Evolutionary conservation across 257 asterid species (phyloP).

Genomic region (Nicotiana undulata): DNA sequence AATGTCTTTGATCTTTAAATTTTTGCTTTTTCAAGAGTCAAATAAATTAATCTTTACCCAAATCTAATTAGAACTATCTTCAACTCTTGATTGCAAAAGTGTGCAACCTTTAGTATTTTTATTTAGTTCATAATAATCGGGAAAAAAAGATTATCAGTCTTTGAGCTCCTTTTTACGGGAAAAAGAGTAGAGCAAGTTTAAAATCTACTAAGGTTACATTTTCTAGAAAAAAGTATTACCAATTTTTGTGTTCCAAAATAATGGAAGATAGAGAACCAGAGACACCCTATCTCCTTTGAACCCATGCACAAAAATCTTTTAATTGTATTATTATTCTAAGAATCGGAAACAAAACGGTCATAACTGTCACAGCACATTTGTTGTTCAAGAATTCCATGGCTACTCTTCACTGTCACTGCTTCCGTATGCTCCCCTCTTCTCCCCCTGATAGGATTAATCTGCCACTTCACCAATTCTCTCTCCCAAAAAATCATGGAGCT

Average conservation of each 20-base stretch:
- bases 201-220: not conserved
- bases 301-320: slow-evolving; percentile 1
- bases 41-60: too few species aligned
- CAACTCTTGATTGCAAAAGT: too few species aligned
- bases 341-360: slow-evolving; percentile 23
- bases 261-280: slow-evolving; percentile 42
- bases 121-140: too few species aligned
- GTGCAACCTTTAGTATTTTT: too few species aligned
- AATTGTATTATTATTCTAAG: not conserved
- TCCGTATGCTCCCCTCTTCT: slow-evolving; percentile 10
- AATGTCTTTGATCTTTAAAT: too few species aligned
- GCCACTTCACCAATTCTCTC: not conserved
- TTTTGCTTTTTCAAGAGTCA: too few species aligned
- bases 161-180: too few species aligned
- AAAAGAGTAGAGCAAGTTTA: too few species aligned
- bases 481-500: slow-evolving; percentile 16
- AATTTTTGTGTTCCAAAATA: slow-evolving; percentile 4
- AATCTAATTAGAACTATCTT: too few species aligned
- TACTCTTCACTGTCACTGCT: slow-evolving; percentile 23
- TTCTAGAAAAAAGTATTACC: not conserved
- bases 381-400: slow-evolving; percentile 40
- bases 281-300: slow-evolving; percentile 32
- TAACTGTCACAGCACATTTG: slow-evolving; percentile 13
- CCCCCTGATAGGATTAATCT: not conserved
- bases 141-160: too few species aligned